These are phyloP conservation scores for Elasticomyces elasticus DNA, from an alignment of 495 filamentous ascomycete genomes.

Conservation along the genomic window DNA sequence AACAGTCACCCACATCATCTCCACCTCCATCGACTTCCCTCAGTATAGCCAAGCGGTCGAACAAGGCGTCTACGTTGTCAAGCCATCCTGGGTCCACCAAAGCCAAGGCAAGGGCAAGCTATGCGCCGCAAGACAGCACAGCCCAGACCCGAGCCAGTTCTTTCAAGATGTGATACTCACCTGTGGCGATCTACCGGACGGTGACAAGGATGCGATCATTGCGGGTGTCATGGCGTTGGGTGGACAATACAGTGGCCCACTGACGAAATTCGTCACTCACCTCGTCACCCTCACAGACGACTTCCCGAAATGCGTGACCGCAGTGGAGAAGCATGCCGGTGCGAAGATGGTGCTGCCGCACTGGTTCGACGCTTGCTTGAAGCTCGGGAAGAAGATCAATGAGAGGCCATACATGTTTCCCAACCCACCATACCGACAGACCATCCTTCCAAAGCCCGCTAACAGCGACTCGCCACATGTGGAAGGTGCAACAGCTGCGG, in stretches of 20 bases:
- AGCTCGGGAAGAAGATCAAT: conserved; percentile 75
- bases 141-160: conserved; percentile 81
- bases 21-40: conserved; percentile 76
- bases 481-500: conserved; percentile 62
- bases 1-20: conserved; percentile 68
- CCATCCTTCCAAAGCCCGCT: conserved; percentile 1
- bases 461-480: conserved; percentile 42
- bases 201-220: conserved; percentile 83
- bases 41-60: conserved; percentile 62
- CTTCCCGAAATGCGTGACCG: conserved; percentile 58
- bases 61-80: conserved; percentile 74
- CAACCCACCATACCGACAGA: conserved; percentile 60
- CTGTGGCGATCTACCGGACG: conserved; percentile 71
- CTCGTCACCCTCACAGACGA: conserved; percentile 75
- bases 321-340: conserved; percentile 50
- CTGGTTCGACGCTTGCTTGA: conserved; percentile 97
- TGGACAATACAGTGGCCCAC: conserved; percentile 59
- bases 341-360: conserved; percentile 88
- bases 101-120: conserved; percentile 58
- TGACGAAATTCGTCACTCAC: conserved; percentile 72
- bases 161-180: conserved; percentile 72
- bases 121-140: conserved; percentile 73
- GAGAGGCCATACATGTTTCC: conserved; percentile 82
- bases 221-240: conserved; percentile 85
- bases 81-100: conserved; percentile 63